A percentile compares a stretch with the other conserved stretches of the same genome.
phyloP scores from a whole-genome alignment of 1,139 yeast species.

The Candida sojae region DNA sequence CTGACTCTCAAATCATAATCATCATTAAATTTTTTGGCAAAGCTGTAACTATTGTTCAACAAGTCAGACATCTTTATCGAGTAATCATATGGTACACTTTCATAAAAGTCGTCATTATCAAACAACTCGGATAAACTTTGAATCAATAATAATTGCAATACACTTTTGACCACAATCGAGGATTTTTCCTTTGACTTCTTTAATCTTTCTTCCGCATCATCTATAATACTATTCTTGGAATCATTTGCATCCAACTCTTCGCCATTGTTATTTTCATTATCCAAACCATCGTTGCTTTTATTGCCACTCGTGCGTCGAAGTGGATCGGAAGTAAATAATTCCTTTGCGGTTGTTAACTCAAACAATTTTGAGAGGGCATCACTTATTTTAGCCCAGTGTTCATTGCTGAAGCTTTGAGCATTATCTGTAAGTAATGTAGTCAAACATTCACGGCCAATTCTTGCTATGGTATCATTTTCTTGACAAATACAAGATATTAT shows the following conservation, averaged over 20 bases:
- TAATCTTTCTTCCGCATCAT: constrained; percentile 26
- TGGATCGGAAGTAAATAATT: constrained; percentile 75
- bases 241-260: constrained; percentile 5
- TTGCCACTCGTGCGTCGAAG: constrained; percentile 25
- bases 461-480: constrained; percentile 93
- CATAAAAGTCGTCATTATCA: constrained; percentile 68
- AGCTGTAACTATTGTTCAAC: constrained; percentile 69
- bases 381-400: constrained; percentile 78
- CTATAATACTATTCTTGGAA: constrained; percentile 14
- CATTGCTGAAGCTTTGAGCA: constrained; percentile 57
- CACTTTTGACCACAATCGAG: constrained; percentile 88
- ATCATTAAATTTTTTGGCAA: constrained; percentile 85
- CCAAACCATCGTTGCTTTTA: not conserved
- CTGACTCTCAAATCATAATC: constrained; percentile 84
- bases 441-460: constrained; percentile 89
- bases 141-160: constrained; percentile 83
- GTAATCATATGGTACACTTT: constrained; percentile 64
- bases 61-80: constrained; percentile 60
- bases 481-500: constrained; percentile 90
- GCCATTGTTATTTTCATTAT: constrained; percentile 4
- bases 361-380: constrained; percentile 68
- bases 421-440: constrained; percentile 77
- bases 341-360: constrained; percentile 81
- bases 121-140: constrained; percentile 83
- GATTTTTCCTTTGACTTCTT: constrained; percentile 58